These are phyloP conservation scores for Mortierella hygrophila DNA, from an alignment of 192 early-diverging fungal genomes.

Conservation along the genomic window DNA sequence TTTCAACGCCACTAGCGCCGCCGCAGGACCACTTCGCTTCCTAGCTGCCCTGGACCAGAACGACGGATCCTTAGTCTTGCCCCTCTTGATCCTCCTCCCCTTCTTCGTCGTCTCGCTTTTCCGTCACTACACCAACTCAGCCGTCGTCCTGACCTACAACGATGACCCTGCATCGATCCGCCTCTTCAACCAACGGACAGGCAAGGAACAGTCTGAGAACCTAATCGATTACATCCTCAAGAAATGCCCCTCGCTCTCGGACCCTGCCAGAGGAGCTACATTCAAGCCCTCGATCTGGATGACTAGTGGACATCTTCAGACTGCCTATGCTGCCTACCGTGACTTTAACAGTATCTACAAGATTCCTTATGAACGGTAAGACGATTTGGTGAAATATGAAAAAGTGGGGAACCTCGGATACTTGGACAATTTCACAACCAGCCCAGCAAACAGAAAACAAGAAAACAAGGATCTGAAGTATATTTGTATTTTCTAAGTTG, in stretches of 20 bases:
- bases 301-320: slow-evolving; percentile 84
- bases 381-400: neutral
- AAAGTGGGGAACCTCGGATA: neutral
- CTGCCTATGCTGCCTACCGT: slow-evolving; percentile 71
- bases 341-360: slow-evolving; percentile 45
- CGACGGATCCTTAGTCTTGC: slow-evolving; percentile 17
- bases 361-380: slow-evolving; percentile 77
- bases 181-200: slow-evolving; percentile 24
- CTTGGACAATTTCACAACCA: neutral
- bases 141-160: slow-evolving; percentile 31
- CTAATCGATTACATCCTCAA: slow-evolving; percentile 38
- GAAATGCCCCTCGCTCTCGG: slow-evolving; percentile 49
- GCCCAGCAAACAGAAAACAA: neutral
- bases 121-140: slow-evolving; percentile 23
- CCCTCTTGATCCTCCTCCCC: slow-evolving; percentile 28
- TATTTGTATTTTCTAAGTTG: neutral
- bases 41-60: neutral
- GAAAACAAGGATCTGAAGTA: neutral
- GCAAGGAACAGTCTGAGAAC: slow-evolving; percentile 21
- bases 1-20: slow-evolving; percentile 19
- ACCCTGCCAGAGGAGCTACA: slow-evolving; percentile 16
- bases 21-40: neutral
- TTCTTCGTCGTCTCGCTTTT: slow-evolving; percentile 30
- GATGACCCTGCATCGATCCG: slow-evolving; percentile 25
- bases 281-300: slow-evolving; percentile 77